Percentiles rank a stretch among this genome's conserved stretches.
phyloP scores from a whole-genome alignment of 371 early-diverging fungal genomes.

The Rhizomucor miehei region DNA sequence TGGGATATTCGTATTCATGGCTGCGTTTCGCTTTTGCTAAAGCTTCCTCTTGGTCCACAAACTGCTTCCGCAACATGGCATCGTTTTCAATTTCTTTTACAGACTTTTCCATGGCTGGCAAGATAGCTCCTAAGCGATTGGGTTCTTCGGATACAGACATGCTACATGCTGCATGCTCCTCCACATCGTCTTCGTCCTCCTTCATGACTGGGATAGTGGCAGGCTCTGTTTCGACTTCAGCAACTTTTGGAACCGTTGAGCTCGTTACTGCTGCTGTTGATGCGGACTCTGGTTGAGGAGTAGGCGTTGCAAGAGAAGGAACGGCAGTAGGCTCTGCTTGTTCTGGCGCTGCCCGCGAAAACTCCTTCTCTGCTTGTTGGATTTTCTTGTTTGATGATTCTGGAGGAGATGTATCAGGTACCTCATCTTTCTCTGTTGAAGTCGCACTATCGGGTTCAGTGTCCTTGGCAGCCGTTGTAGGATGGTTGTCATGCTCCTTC shows the following conservation, averaged over 20 bases:
- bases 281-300: no score
- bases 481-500: neutral
- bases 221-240: slow-evolving; percentile 1
- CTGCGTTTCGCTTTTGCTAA: slow-evolving; percentile 11
- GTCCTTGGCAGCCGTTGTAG: no score
- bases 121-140: slow-evolving; percentile 11
- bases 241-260: neutral
- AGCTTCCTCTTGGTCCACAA: slow-evolving; percentile 11
- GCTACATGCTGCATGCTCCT: neutral
- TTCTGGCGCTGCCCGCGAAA: no score
- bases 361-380: no score
- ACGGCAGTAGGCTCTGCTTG: no score
- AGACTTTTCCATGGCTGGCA: slow-evolving; percentile 16
- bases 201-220: slow-evolving; percentile 1
- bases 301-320: no score
- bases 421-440: no score
- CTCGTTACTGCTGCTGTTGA: neutral
- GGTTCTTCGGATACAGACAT: neutral
- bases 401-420: no score
- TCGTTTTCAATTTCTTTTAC: slow-evolving; percentile 5
- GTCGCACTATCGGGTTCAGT: no score
- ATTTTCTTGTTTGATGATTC: no score
- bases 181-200: neutral
- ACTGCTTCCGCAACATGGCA: neutral
- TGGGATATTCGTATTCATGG: slow-evolving; percentile 19